phyloP scores from a whole-genome alignment of 83 land plant genomes.

The Thuja plicata region DNA sequence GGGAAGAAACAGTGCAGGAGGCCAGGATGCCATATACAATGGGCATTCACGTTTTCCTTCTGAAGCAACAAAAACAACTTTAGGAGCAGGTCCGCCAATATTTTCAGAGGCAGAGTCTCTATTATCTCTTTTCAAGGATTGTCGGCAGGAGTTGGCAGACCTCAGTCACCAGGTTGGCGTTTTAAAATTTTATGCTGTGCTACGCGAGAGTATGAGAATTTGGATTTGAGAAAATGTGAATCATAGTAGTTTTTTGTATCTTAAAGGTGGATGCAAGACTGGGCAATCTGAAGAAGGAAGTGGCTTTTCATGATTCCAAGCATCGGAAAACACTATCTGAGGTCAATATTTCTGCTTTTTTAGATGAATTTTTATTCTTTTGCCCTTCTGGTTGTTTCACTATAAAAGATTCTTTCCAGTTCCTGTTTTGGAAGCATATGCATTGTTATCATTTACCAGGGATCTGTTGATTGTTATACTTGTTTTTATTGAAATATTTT shows the following conservation, averaged over 20 bases:
- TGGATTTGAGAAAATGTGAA: background rate
- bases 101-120: conserved; percentile 84
- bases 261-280: conserved; percentile 80
- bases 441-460: background rate
- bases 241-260: background rate
- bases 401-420: background rate
- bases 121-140: conserved; percentile 73
- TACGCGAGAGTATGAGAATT: background rate
- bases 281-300: conserved; percentile 83
- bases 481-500: background rate
- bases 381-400: background rate
- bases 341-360: conserved; percentile 45
- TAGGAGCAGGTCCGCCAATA: conserved; percentile 47
- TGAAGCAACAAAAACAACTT: conserved; percentile 25
- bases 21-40: conserved; percentile 39
- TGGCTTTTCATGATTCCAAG: conserved; percentile 75
- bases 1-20: conserved; percentile 17
- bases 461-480: background rate
- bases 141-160: conserved; percentile 80
- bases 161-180: conserved; percentile 61
- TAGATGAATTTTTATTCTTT: background rate
- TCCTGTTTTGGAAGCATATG: background rate
- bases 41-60: conserved; percentile 31
- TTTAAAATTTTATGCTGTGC: background rate
- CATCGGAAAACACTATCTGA: conserved; percentile 88